A percentile compares a stretch with the other conserved stretches of the same genome.
Conservation (phyloP, 2,329 filamentous ascomycete genomes). For the Pseudofabraea citricarpa region DNA sequence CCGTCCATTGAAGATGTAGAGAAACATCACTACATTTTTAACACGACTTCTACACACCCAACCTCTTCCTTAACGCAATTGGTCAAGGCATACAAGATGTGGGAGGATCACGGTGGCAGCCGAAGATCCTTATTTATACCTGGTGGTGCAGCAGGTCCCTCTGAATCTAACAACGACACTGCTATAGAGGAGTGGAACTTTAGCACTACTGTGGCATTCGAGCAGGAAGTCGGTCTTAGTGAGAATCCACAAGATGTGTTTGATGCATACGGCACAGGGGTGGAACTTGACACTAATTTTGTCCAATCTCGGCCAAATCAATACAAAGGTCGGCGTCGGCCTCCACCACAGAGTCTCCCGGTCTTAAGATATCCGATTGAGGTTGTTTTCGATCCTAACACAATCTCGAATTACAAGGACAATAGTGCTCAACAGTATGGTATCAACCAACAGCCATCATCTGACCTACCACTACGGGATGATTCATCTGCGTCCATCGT, state of each 20-base stretch:
- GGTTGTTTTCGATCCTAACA: conserved; percentile 63
- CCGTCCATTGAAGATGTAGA: conserved; percentile 67
- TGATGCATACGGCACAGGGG: conserved; percentile 54
- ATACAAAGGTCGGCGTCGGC: conserved; percentile 47
- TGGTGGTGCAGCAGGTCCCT: conserved; percentile 47
- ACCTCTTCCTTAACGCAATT: conserved; percentile 58
- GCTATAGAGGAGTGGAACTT: conserved; percentile 63
- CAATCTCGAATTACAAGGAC: conserved; percentile 59
- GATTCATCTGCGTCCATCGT: conserved; percentile 45
- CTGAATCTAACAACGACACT: conserved; percentile 36
- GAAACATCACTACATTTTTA: conserved; percentile 62
- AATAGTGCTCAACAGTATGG: conserved; percentile 59
- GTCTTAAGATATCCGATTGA: conserved; percentile 51
- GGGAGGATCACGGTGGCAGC: conserved; percentile 70
- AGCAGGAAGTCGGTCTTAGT: conserved; percentile 47
- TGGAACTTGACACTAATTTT: conserved; percentile 45
- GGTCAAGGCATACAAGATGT: conserved; percentile 67
- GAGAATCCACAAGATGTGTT: conserved; percentile 54
- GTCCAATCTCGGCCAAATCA: conserved; percentile 30
- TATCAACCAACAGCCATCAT: conserved; percentile 30
- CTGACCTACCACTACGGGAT: conserved; percentile 55
- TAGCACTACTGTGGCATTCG: conserved; percentile 60
- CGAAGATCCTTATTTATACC: conserved; percentile 59
- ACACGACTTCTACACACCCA: conserved; percentile 59
- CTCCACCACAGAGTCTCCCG: conserved; percentile 53